Conservation (phyloP, 441 rosid genomes). For the Arabidopsis lyrata region DNA sequence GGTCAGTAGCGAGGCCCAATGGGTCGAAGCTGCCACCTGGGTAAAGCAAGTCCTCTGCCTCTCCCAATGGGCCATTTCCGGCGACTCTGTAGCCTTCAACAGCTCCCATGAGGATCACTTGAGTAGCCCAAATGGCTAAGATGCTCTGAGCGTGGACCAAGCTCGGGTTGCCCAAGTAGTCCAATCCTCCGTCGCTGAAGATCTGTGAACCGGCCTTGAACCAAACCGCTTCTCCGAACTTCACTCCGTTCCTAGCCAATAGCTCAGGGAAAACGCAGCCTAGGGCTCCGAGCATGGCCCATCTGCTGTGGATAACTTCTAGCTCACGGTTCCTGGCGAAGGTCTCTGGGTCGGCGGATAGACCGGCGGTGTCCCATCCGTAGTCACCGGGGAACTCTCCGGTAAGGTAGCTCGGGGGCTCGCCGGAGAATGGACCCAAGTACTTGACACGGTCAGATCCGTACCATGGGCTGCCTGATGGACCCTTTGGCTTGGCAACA, state of each 20-base stretch:
- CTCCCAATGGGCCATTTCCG: constrained; percentile 68
- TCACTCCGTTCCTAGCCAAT: constrained; percentile 70
- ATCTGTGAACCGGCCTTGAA: constrained; percentile 87
- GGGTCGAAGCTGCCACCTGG: constrained; percentile 88
- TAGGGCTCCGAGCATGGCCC: constrained; percentile 86
- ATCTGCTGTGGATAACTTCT: constrained; percentile 77
- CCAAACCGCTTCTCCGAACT: constrained; percentile 85
- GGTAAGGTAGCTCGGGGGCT: constrained; percentile 73
- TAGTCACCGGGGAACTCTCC: constrained; percentile 81
- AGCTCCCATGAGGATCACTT: constrained; percentile 74
- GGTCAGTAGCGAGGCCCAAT: constrained; percentile 73
- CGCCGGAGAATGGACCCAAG: constrained; percentile 82
- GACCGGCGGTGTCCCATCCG: constrained; percentile 90
- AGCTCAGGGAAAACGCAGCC: constrained; percentile 88
- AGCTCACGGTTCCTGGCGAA: constrained; percentile 86
- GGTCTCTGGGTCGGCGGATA: constrained; percentile 84
- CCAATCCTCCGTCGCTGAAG: constrained; percentile 82
- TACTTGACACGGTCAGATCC: constrained; percentile 80
- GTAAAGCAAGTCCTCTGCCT: constrained; percentile 68
- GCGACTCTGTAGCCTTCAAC: constrained; percentile 80
- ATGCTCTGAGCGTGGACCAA: constrained; percentile 79
- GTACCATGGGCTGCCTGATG: constrained; percentile 76
- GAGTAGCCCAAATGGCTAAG: constrained; percentile 79
- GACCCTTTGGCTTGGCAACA: constrained; percentile 40
- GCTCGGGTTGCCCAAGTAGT: constrained; percentile 83